Evolutionary conservation across 1,139 yeast species (phyloP).

Genomic region (Entelexis paramagnoliae): DNA sequence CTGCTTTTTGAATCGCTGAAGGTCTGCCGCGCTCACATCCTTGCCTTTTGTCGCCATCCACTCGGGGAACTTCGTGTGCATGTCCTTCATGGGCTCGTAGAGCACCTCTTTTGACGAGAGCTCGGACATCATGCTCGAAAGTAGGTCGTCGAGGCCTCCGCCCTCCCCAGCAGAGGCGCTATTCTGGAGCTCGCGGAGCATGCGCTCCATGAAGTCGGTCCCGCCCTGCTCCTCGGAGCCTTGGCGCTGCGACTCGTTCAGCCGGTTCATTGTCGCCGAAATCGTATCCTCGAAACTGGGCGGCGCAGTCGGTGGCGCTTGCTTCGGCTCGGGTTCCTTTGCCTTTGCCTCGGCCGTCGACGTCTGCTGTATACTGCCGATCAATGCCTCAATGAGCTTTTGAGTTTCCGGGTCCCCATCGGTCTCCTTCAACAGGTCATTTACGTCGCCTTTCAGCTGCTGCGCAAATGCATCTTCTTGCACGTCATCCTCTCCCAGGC

Average conservation of each 20-base stretch:
- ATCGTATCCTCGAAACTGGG: constrained; percentile 59
- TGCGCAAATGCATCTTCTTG: constrained; percentile 24
- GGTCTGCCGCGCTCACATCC: constrained; percentile 29
- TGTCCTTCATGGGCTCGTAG: constrained; percentile 79
- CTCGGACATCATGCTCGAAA: constrained; percentile 72
- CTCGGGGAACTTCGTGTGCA: constrained; percentile 53
- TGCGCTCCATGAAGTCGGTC: constrained; percentile 35
- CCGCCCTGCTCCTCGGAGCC: constrained; percentile 42
- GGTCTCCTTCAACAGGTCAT: constrained; percentile 27
- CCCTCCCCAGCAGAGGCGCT: constrained; percentile 37
- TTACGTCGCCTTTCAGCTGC: background rate
- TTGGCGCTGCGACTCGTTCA: constrained; percentile 37
- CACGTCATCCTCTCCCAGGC: background rate
- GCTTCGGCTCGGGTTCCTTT: constrained; percentile 7
- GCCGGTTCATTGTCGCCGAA: constrained; percentile 67
- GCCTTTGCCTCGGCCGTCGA: background rate
- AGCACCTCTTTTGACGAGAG: constrained; percentile 77
- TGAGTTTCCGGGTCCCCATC: constrained; percentile 57
- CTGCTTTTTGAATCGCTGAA: constrained; percentile 31
- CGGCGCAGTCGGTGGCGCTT: constrained; percentile 17
- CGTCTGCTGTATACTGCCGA: constrained; percentile 37
- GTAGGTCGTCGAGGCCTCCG: constrained; percentile 45
- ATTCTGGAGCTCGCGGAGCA: constrained; percentile 54
- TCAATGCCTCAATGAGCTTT: constrained; percentile 44
- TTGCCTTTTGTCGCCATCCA: constrained; percentile 47